Percentiles rank a stretch among this genome's conserved stretches.
Conservation (phyloP, 2,329 filamentous ascomycete genomes). For the Penicillium italicum region DNA sequence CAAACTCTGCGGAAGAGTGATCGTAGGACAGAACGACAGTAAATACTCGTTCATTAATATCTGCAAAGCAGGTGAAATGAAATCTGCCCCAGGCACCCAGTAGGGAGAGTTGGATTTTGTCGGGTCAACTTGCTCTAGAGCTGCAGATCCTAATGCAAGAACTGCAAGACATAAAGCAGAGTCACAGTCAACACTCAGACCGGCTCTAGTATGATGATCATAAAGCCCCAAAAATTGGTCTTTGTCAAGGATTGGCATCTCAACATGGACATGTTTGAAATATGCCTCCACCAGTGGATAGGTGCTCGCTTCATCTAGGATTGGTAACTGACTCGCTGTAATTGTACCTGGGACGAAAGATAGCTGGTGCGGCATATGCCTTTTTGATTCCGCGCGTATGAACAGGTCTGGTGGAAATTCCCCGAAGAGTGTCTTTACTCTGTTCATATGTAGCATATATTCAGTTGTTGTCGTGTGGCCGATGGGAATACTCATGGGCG, state of each 20-base stretch:
- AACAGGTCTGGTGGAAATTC: conserved; percentile 9
- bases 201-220: conserved; percentile 1
- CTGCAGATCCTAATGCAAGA: conserved; percentile 4
- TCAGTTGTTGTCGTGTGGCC: conserved; percentile 6
- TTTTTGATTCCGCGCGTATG: conserved; percentile 7
- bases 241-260: conserved; percentile 6
- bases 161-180: conserved; percentile 6
- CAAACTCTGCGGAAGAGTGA: conserved; percentile 5
- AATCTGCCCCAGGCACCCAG: conserved; percentile 3
- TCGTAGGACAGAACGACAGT: conserved; percentile 5
- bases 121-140: conserved; percentile 2
- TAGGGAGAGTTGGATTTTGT: conserved; percentile 1
- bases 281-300: conserved; percentile 4
- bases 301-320: background rate
- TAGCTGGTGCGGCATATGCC: conserved; percentile 2
- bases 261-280: conserved; percentile 2
- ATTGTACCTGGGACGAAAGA: conserved; percentile 3
- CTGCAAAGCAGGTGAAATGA: conserved; percentile 3
- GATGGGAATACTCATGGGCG: conserved; percentile 6
- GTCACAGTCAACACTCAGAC: conserved; percentile 1
- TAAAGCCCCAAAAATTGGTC: background rate
- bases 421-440: conserved; percentile 2
- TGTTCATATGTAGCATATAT: conserved; percentile 9
- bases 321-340: background rate
- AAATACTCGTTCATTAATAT: conserved; percentile 9